Evolutionary conservation across 495 filamentous ascomycete genomes (phyloP), one percentile per base, ranked within the genome.

Genomic region (Trichocladium uniseriatum): DNA sequence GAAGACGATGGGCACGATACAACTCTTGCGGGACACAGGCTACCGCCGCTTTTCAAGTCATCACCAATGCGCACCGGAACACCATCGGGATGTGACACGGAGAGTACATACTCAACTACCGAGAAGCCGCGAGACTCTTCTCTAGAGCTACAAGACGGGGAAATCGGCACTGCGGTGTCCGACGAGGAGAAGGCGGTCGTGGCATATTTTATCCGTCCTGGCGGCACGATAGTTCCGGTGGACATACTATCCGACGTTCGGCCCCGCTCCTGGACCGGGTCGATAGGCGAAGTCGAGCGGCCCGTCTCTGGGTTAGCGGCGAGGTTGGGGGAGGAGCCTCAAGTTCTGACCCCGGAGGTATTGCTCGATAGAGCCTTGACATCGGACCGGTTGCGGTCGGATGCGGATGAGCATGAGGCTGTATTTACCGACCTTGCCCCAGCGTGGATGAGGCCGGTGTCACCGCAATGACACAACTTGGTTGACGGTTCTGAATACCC

Each of bases 181-280:
- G 38, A n/a, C n/a, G n/a, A 6, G 21, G 43, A 29, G 7, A 36
- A 47, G 1, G 43, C 38, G 4, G 51, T 48, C 1, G 44, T 54
- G 0, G 55, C 48, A 8, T 59, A 56, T 35, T 53, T 56, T 32
- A 46, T 59, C 16, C 55, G 54, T 19, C 53, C 53, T 0, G 54
- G 45, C 9, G 56, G 55, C 28, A 53, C 36, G 38, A 40, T 52
- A 2, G 49, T 41, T 15, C 50, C 50, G 0, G 46, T 58, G 1
- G 39, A 54, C 16, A 47, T 59, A n/a, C 20, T 36, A 6, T 31
- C 49, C 18, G 43, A 47, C 27, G 7, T 21, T 4, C 28, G 18
- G 21, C 15, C 38, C 8, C 15, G 32, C 9, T 47, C 43, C 6
- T 15, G 10, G 20, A 38, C 7, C 15, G 36, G 27, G 3, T 52